These are phyloP conservation scores for Benincasa hispida DNA, from an alignment of 306 rosid species.

Conservation along the genomic window DNA sequence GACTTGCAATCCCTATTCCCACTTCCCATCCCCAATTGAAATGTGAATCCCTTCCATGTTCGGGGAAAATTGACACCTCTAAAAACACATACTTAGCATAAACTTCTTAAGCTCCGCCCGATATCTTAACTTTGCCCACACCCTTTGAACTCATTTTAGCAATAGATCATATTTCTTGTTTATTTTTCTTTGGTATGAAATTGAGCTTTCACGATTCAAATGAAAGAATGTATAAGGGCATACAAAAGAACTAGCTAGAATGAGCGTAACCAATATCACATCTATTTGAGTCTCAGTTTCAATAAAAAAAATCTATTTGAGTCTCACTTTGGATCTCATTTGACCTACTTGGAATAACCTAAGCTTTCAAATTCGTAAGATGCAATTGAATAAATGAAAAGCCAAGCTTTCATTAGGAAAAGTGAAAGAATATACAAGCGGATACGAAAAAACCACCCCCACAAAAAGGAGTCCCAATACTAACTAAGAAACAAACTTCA, in stretches of 20 bases:
- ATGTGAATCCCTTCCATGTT: neutral
- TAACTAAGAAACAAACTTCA: neutral
- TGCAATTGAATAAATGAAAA: neutral
- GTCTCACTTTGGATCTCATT: neutral
- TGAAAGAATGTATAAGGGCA: neutral
- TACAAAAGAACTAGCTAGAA: neutral
- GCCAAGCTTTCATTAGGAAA: neutral
- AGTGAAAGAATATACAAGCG: neutral
- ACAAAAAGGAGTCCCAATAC: neutral
- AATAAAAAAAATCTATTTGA: neutral
- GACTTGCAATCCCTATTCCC: neutral
- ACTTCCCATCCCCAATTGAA: neutral
- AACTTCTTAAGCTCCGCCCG: neutral
- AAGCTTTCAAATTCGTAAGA: neutral
- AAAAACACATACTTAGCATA: neutral
- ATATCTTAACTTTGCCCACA: neutral
- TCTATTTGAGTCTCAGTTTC: neutral
- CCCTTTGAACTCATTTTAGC: neutral
- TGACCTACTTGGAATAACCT: neutral
- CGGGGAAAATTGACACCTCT: neutral
- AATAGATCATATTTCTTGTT: neutral
- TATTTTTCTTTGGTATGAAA: neutral
- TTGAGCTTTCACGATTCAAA: neutral
- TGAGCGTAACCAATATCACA: neutral
- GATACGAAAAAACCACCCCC: neutral